phyloP scores from a whole-genome alignment of 2,329 filamentous ascomycete species.

The Monilinia laxa region DNA sequence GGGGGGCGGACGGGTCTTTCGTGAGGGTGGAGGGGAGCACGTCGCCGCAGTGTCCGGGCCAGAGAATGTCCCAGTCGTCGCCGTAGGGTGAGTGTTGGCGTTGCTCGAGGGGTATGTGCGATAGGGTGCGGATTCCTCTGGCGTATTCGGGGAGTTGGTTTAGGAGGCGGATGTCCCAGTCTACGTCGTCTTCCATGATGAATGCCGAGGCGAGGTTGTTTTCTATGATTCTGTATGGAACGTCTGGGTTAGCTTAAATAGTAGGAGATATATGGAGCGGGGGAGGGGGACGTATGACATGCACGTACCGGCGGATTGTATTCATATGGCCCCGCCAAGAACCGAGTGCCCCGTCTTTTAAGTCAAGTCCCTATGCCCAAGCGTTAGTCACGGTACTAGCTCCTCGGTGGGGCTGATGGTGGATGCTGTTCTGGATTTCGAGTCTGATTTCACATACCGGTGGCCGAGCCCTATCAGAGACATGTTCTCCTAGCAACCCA shows the following conservation, averaged over 20 bases:
- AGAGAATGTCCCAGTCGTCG: slow-evolving; percentile 43
- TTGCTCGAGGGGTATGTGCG: slow-evolving; percentile 19
- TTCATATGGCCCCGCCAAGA: slow-evolving; percentile 46
- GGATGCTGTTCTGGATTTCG: neutral
- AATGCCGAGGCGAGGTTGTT: slow-evolving; percentile 39
- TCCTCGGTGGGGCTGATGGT: neutral
- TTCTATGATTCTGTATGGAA: slow-evolving; percentile 29
- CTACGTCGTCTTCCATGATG: slow-evolving; percentile 47
- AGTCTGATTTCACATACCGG: slow-evolving; percentile 25
- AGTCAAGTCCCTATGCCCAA: slow-evolving; percentile 8
- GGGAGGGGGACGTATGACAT: neutral
- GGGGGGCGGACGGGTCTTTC: neutral
- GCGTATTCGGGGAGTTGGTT: slow-evolving; percentile 40
- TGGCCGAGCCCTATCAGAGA: slow-evolving; percentile 46
- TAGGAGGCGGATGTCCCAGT: slow-evolving; percentile 46
- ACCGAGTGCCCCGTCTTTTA: slow-evolving; percentile 40
- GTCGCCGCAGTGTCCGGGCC: slow-evolving; percentile 43
- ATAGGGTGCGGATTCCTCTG: slow-evolving; percentile 23
- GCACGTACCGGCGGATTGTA: slow-evolving; percentile 37
- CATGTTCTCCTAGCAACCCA: slow-evolving; percentile 44
- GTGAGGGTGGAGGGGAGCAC: neutral
- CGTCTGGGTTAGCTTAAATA: neutral
- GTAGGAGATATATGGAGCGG: too few relatives aligned
- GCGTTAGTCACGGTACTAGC: neutral
- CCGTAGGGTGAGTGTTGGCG: slow-evolving; percentile 37